These are phyloP conservation scores for Podospora australis DNA, from an alignment of 495 filamentous ascomycete genomes.

Conservation along the genomic window DNA sequence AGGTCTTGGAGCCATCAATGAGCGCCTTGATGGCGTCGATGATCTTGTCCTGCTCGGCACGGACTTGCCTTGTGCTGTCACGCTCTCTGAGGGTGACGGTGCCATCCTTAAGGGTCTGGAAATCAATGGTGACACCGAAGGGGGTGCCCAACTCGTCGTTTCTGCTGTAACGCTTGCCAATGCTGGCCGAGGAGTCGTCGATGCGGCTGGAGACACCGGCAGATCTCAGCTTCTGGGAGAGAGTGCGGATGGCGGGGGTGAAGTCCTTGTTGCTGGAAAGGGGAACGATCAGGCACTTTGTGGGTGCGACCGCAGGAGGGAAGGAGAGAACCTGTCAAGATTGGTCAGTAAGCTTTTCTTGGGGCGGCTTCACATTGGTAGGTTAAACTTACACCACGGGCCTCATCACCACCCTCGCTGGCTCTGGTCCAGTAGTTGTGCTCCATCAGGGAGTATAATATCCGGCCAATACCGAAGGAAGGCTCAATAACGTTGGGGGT, in stretches of 20 bases:
- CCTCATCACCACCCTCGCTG: conserved; percentile 59
- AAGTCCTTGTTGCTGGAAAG: conserved; percentile 59
- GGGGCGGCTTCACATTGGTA: too few relatives aligned
- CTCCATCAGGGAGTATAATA: conserved; percentile 71
- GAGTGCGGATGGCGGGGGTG: conserved; percentile 45
- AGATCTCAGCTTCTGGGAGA: conserved; percentile 54
- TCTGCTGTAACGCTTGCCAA: conserved; percentile 67
- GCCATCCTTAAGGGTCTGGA: conserved; percentile 66
- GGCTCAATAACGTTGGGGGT: conserved; percentile 82
- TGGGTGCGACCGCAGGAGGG: conserved; percentile 64
- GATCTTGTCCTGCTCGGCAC: conserved; percentile 56
- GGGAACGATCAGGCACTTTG: conserved; percentile 70
- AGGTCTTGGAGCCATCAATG: conserved; percentile 52
- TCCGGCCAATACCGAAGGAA: conserved; percentile 77
- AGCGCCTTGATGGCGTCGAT: conserved; percentile 55
- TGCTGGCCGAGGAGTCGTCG: conserved; percentile 61
- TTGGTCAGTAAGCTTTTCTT: too few relatives aligned
- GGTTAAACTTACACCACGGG: conserved; percentile 53
- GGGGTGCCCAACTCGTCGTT: conserved; percentile 72
- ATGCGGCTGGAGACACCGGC: conserved; percentile 57
- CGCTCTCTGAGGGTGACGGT: conserved; percentile 67
- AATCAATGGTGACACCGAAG: conserved; percentile 65
- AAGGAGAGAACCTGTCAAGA: conserved; percentile 59
- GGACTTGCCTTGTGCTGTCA: conserved; percentile 66
- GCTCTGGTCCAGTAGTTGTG: conserved; percentile 70